phyloP scores from a whole-genome alignment of 768 basidiomycete genomes.

The Lepiota brunneoincarnata region DNA sequence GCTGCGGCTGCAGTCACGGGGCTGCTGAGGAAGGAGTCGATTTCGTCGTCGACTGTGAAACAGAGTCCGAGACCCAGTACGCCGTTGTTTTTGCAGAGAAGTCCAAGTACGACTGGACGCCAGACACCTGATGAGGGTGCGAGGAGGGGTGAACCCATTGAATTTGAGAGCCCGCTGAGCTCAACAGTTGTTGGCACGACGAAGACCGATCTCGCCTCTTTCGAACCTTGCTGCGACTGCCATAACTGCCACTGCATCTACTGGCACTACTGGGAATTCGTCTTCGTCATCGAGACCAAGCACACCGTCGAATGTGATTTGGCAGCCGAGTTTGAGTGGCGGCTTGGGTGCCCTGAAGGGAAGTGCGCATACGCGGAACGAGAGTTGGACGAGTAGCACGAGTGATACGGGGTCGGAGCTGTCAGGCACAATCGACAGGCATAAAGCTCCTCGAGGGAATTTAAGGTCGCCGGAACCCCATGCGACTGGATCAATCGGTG shows the following conservation, averaged over 20 bases:
- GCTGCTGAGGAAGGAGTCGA: constrained; percentile 53
- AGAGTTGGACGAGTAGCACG: constrained; percentile 52
- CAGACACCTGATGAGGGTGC: constrained; percentile 56
- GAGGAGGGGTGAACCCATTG: constrained; percentile 31
- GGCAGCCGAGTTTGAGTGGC: constrained; percentile 40
- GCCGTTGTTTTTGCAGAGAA: constrained; percentile 58
- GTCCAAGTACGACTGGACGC: constrained; percentile 50
- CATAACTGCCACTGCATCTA: neutral
- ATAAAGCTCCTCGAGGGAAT: constrained; percentile 1
- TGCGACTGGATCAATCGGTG: neutral
- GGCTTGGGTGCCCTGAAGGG: constrained; percentile 14
- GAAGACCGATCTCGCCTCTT: constrained; percentile 73
- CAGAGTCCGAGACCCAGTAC: constrained; percentile 46
- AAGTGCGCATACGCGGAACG: constrained; percentile 51
- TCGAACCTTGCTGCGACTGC: constrained; percentile 32
- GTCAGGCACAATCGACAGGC: neutral
- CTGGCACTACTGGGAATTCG: neutral
- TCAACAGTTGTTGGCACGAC: constrained; percentile 54
- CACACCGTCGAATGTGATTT: constrained; percentile 75
- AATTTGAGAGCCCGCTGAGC: constrained; percentile 44
- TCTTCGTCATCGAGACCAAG: constrained; percentile 53
- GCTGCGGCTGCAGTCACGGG: constrained; percentile 33
- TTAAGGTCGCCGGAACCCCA: constrained; percentile 4
- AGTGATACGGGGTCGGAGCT: constrained; percentile 6
- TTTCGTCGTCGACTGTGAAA: constrained; percentile 41